Evolutionary conservation across 1,139 yeast species (phyloP).

Genomic region (Yamadazyma atmosphaerica): DNA sequence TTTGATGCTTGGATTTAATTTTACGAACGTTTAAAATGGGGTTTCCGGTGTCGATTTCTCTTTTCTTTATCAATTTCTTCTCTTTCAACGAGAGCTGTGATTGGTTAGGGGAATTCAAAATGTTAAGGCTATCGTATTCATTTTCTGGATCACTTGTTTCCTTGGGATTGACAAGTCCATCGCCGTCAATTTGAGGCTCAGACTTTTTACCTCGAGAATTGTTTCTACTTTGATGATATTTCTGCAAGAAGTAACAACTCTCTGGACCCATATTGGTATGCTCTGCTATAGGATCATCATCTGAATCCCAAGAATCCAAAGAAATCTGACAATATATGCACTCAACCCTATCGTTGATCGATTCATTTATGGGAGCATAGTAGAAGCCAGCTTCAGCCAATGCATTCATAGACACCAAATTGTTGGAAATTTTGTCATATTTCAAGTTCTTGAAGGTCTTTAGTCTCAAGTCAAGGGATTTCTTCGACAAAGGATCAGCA

Average conservation of each 20-base stretch:
- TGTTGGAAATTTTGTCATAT: conserved; percentile 47
- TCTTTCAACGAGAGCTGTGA: conserved; percentile 4
- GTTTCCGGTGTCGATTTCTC: background rate
- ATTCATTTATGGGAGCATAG: conserved; percentile 46
- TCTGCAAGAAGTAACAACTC: conserved; percentile 47
- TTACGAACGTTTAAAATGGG: conserved; percentile 1
- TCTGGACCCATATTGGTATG: conserved; percentile 46
- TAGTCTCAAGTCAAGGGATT: conserved; percentile 43
- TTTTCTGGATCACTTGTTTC: background rate
- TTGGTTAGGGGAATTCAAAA: background rate
- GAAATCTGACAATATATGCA: conserved; percentile 73
- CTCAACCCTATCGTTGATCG: conserved; percentile 56
- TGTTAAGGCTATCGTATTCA: background rate
- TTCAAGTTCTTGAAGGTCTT: conserved; percentile 54
- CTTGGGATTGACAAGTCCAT: too few relatives aligned
- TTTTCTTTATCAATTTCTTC: conserved; percentile 2
- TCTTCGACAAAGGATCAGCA: conserved; percentile 28
- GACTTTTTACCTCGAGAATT: background rate
- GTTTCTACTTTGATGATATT: background rate
- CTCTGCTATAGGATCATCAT: conserved; percentile 62
- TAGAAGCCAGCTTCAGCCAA: conserved; percentile 58
- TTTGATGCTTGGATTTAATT: background rate
- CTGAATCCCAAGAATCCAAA: conserved; percentile 70
- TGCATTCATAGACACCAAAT: conserved; percentile 38
- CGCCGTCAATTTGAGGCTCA: background rate